These are phyloP conservation scores for Inga laurina DNA, from an alignment of 306 rosid genomes.

Conservation along the genomic window DNA sequence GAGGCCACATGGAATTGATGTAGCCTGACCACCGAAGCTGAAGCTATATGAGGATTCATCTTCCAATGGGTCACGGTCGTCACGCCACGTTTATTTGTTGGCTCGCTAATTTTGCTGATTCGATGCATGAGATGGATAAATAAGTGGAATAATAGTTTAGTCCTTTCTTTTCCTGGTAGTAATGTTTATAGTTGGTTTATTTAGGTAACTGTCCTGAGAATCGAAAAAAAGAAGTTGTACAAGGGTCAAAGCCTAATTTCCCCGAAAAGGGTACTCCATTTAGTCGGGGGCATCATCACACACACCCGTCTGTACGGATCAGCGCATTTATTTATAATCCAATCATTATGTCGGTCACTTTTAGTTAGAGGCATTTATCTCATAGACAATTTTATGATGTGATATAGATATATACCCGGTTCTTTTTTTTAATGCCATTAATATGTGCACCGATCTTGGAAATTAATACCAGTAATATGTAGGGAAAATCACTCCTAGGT, in stretches of 20 bases:
- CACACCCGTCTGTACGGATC: neutral
- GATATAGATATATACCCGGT: neutral
- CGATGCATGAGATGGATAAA: too few relatives aligned
- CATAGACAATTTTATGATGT: neutral
- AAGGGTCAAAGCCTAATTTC: neutral
- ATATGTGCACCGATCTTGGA: neutral
- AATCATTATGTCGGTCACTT: conserved; percentile 14
- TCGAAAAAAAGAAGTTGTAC: too few relatives aligned
- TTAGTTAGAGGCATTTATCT: neutral
- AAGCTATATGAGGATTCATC: too few relatives aligned
- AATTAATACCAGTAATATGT: neutral
- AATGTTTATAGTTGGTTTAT: too few relatives aligned
- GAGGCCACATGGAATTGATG: too few relatives aligned
- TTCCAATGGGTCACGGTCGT: too few relatives aligned
- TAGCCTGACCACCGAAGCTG: too few relatives aligned
- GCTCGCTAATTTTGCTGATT: too few relatives aligned
- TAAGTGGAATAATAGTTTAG: too few relatives aligned
- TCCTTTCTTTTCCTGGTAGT: too few relatives aligned
- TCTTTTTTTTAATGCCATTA: too few relatives aligned
- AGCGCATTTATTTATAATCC: neutral
- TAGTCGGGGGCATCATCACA: neutral
- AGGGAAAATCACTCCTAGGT: too few relatives aligned
- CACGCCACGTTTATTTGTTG: neutral
- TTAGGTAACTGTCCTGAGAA: neutral
- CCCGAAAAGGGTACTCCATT: neutral